These are phyloP conservation scores for Mycena alexandri DNA, from an alignment of 768 basidiomycete species.

Conservation along the genomic window DNA sequence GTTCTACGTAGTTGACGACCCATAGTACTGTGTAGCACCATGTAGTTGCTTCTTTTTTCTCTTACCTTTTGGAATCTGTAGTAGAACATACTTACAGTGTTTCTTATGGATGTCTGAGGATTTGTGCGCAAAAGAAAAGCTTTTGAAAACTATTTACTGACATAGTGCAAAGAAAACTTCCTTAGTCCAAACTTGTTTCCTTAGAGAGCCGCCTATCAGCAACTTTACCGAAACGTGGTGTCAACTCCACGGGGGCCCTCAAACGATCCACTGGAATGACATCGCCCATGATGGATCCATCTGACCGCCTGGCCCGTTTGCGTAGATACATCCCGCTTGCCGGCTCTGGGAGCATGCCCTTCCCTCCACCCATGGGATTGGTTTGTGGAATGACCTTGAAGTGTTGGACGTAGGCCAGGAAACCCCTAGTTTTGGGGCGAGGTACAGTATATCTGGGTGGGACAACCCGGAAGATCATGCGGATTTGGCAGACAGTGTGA, in stretches of 20 bases:
- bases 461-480: conserved; percentile 30
- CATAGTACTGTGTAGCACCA: no score
- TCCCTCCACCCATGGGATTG: not conserved
- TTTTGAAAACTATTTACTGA: no score
- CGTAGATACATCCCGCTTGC: not conserved
- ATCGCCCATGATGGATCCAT: conserved; percentile 15
- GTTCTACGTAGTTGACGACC: no score
- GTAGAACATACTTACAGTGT: no score
- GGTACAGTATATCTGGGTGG: not conserved
- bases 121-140: no score
- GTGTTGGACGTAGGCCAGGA: conserved; percentile 36
- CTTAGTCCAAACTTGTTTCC: conserved; percentile 22
- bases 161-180: conserved; percentile 21
- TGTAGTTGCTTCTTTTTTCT: no score
- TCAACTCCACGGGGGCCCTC: conserved; percentile 29
- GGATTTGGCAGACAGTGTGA: conserved; percentile 30
- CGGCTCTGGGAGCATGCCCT: conserved; percentile 14
- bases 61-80: no score
- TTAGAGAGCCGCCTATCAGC: conserved; percentile 28
- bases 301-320: conserved; percentile 15
- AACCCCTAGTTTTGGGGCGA: conserved; percentile 1
- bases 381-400: conserved; percentile 36
- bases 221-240: conserved; percentile 31
- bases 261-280: conserved; percentile 27
- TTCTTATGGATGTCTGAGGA: no score